Evolutionary conservation across 2,329 filamentous ascomycete genomes (phyloP), one percentile per base, ranked within the genome.

Genomic region (Ceratocystis colombiana): DNA sequence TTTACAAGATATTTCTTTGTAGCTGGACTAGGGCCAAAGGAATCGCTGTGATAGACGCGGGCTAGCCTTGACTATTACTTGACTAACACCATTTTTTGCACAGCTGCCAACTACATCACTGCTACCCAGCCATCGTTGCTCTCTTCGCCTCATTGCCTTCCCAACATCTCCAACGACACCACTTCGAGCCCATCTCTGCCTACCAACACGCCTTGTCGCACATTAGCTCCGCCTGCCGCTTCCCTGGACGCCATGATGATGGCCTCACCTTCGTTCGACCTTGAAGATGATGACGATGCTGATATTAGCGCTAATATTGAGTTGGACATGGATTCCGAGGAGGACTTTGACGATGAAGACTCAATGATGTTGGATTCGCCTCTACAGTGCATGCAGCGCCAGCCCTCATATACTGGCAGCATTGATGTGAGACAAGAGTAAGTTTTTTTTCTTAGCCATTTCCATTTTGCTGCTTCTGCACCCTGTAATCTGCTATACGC

Each of bases 111-210:
- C 28, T 53, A 53, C 10, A 55, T 59, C 44, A 44, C 63, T 15
- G 62, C 44, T 20, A 62, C 17, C 33, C 62, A 67, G 22, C n/a
- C 10, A 28, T 37, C 74, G 73, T 53, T 72, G 72, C 65, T 70
- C 68, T 64, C 70, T 71, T 65, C 71, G 64, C 69, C 72, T 71
- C 61, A 70, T 69, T 65, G 73, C 71, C 65, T 74, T 73, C 37
- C 73, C 7, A 73, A 17, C 76, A 94, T 59, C 85, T 22, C 25
- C 53, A 59, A 33, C 53, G 86, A 71, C 89, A 95, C 73, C 90
- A 88, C 78, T 95, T 95, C 74, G 81, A 86, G 69, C 84, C 75
- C 22, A 70, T 88, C 70, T 74, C 55, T 65, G 65, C 74, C 65
- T 0, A 62, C 66, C 17, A 67, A 67, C 45, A 67, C 66, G 6